Percentiles rank a stretch among this genome's conserved stretches.
phyloP scores from a whole-genome alignment of 306 rosid species.

The Fagus sylvatica region DNA sequence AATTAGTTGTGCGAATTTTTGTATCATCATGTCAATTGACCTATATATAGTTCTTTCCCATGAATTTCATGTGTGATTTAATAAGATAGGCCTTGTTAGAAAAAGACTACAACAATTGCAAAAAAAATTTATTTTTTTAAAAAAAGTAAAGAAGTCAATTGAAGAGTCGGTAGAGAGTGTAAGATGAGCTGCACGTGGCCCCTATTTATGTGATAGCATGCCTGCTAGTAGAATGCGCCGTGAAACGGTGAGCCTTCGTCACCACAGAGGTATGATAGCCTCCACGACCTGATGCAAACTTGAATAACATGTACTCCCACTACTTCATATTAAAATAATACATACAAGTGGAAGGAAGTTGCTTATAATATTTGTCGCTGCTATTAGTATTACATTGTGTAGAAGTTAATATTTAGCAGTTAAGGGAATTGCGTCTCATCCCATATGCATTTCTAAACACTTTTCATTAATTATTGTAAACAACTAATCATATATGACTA shows the following conservation, averaged over 20 bases:
- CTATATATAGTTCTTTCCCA: too few relatives aligned
- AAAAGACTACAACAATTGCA: background rate
- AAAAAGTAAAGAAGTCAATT: background rate
- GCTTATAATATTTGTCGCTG: background rate
- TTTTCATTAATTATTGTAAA: too few relatives aligned
- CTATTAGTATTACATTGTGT: background rate
- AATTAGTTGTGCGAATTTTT: too few relatives aligned
- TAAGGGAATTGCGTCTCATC: too few relatives aligned
- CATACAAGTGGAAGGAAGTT: background rate
- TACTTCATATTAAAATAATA: background rate
- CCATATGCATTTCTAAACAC: too few relatives aligned
- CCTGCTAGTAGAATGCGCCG: background rate
- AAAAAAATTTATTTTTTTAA: background rate
- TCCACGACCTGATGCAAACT: background rate
- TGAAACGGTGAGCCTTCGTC: background rate
- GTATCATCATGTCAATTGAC: too few relatives aligned
- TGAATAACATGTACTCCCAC: background rate
- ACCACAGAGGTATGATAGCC: background rate
- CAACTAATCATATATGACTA: background rate
- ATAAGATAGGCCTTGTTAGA: too few relatives aligned
- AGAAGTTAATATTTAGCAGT: background rate
- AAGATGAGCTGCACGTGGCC: background rate
- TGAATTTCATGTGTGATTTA: too few relatives aligned
- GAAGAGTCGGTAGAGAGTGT: background rate
- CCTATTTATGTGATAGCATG: background rate